These are phyloP conservation scores for Macaranga tanarius DNA, from an alignment of 441 rosid genomes.

Conservation along the genomic window DNA sequence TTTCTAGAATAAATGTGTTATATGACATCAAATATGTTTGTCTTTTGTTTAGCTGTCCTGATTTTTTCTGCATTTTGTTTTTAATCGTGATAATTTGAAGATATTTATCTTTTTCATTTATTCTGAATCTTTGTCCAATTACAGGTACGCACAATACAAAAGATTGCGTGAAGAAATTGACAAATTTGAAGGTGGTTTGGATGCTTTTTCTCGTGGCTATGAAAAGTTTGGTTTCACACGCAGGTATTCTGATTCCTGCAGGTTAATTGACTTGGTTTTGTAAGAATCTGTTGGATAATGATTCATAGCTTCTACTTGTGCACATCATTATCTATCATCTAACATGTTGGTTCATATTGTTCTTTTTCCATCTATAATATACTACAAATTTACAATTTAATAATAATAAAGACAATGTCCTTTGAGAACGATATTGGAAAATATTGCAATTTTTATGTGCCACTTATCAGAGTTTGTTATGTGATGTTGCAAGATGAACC, in stretches of 20 bases:
- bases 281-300: slow-evolving; percentile 3
- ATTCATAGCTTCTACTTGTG: slow-evolving; percentile 12
- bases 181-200: slow-evolving; percentile 86
- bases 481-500: no score
- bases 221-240: slow-evolving; percentile 83
- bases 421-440: no score
- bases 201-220: slow-evolving; percentile 90
- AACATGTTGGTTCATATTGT: no score
- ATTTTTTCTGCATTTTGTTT: neutral
- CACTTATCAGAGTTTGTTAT: no score
- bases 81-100: neutral
- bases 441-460: no score
- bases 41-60: neutral
- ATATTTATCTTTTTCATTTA: neutral
- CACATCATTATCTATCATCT: neutral
- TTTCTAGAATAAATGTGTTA: neutral
- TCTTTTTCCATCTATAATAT: no score
- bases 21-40: neutral
- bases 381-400: no score
- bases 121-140: slow-evolving; percentile 9
- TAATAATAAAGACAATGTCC: no score
- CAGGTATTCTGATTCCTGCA: slow-evolving; percentile 48
- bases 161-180: slow-evolving; percentile 74
- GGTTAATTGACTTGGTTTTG: slow-evolving; percentile 6
- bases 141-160: slow-evolving; percentile 69